Percentiles rank a stretch among this genome's conserved stretches.
Conservation (phyloP, 202 grass and related monocot genomes). For the Schoenoplectus tabernaemontani region DNA sequence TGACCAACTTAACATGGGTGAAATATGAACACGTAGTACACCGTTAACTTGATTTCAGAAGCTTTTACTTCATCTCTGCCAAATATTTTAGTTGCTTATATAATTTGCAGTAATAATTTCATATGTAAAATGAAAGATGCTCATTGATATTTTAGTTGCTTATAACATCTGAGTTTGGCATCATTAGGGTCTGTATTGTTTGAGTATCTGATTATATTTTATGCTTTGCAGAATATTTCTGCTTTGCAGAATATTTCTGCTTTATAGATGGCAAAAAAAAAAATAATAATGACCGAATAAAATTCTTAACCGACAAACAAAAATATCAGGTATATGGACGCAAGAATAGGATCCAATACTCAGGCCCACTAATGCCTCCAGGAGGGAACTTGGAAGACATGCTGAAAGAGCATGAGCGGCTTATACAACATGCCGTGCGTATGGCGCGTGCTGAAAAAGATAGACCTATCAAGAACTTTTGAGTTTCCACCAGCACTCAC, state of each 20-base stretch:
- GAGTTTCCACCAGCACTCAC: not conserved
- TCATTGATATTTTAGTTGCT: too few relatives aligned
- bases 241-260: too few relatives aligned
- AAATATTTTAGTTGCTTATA: not conserved
- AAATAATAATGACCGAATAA: too few relatives aligned
- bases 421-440: slow-evolving; percentile 79
- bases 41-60: not conserved
- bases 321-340: slow-evolving; percentile 53
- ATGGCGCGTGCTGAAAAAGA: slow-evolving; percentile 40
- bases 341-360: slow-evolving; percentile 82
- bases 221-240: too few relatives aligned
- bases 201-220: too few relatives aligned
- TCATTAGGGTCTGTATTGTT: too few relatives aligned
- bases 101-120: not conserved
- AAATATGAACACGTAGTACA: not conserved
- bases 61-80: not conserved
- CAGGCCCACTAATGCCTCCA: slow-evolving; percentile 61
- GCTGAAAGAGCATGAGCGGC: slow-evolving; percentile 82
- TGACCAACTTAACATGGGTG: not conserved
- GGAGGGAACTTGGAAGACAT: slow-evolving; percentile 80
- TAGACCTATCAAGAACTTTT: slow-evolving; percentile 24
- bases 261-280: too few relatives aligned
- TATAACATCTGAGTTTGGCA: too few relatives aligned
- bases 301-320: too few relatives aligned
- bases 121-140: not conserved